Percentiles rank a stretch among this genome's conserved stretches.
Conservation (phyloP, 805 yeast genomes). For the Ogataea haglerorum region DNA sequence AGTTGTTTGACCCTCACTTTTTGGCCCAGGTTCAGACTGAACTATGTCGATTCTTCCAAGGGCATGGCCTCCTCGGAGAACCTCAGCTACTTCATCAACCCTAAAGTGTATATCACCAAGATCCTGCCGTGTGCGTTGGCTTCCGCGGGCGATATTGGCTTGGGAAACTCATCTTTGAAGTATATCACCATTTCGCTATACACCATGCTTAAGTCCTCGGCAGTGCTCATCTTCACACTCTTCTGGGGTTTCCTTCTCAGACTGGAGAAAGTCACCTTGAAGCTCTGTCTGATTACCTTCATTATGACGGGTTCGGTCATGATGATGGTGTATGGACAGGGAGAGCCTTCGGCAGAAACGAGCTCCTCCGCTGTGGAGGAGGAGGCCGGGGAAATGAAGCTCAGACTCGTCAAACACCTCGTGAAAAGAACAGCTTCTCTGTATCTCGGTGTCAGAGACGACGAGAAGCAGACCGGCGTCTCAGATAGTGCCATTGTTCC, state of each 20-base stretch:
- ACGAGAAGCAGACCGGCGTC: not conserved
- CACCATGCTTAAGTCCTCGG: slow-evolving; percentile 85
- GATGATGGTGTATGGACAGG: slow-evolving; percentile 66
- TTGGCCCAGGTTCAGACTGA: slow-evolving; percentile 46
- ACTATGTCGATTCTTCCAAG: slow-evolving; percentile 20
- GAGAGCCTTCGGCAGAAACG: slow-evolving; percentile 10
- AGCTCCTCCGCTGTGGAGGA: slow-evolving; percentile 16
- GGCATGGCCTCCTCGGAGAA: slow-evolving; percentile 4
- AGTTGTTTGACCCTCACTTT: slow-evolving; percentile 43
- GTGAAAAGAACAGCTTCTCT: slow-evolving; percentile 17
- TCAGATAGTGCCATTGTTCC: not conserved
- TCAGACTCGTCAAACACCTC: slow-evolving; percentile 14
- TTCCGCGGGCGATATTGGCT: slow-evolving; percentile 85
- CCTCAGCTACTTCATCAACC: slow-evolving; percentile 25
- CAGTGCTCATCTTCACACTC: slow-evolving; percentile 73
- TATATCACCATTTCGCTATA: slow-evolving; percentile 75
- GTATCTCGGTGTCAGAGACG: slow-evolving; percentile 12
- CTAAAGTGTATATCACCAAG: slow-evolving; percentile 43
- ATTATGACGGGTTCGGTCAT: slow-evolving; percentile 80
- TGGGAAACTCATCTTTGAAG: slow-evolving; percentile 76
- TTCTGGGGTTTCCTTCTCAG: slow-evolving; percentile 75
- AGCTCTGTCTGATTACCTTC: slow-evolving; percentile 59
- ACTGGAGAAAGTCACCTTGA: slow-evolving; percentile 66
- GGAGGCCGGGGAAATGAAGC: slow-evolving; percentile 21
- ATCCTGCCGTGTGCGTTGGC: slow-evolving; percentile 83